phyloP scores from a whole-genome alignment of 2,329 filamentous ascomycete species.

The Trichoderma endophyticum region DNA sequence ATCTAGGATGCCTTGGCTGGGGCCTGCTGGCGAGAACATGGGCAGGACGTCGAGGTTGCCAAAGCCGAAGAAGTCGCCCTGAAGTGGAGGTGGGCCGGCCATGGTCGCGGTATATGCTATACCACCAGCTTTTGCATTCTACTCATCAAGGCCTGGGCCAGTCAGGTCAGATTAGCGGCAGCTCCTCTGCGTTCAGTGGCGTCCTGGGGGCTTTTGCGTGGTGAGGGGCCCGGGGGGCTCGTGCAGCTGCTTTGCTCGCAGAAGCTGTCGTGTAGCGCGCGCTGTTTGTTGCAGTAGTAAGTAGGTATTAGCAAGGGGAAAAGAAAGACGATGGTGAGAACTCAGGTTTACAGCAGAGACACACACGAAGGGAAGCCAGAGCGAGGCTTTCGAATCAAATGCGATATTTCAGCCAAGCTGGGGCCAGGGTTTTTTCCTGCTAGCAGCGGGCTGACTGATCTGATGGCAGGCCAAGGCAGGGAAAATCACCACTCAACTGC shows the following conservation, averaged over 20 bases:
- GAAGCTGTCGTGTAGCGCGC: neutral
- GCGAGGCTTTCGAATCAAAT: neutral
- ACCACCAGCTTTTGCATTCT: slow-evolving; percentile 23
- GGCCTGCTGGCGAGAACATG: slow-evolving; percentile 27
- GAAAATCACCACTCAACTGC: neutral
- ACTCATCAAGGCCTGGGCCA: slow-evolving; percentile 26
- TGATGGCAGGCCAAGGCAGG: neutral
- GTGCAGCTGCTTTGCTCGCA: neutral
- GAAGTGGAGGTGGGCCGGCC: slow-evolving; percentile 36
- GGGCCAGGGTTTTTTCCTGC: neutral
- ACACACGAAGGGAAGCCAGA: neutral
- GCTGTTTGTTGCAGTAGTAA: neutral
- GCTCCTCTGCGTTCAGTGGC: slow-evolving; percentile 10
- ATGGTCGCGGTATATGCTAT: slow-evolving; percentile 27
- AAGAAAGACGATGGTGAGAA: neutral
- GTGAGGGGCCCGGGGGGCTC: neutral
- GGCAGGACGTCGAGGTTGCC: slow-evolving; percentile 30
- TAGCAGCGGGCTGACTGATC: neutral
- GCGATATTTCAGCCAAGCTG: slow-evolving; percentile 6
- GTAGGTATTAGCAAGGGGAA: neutral
- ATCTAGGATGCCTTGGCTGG: slow-evolving; percentile 26
- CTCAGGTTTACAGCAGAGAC: neutral
- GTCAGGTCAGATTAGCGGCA: slow-evolving; percentile 18
- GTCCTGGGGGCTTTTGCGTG: slow-evolving; percentile 1
- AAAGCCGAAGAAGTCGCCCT: slow-evolving; percentile 37